phyloP scores from a whole-genome alignment of 768 basidiomycete species.

The Mycena latifolia region DNA sequence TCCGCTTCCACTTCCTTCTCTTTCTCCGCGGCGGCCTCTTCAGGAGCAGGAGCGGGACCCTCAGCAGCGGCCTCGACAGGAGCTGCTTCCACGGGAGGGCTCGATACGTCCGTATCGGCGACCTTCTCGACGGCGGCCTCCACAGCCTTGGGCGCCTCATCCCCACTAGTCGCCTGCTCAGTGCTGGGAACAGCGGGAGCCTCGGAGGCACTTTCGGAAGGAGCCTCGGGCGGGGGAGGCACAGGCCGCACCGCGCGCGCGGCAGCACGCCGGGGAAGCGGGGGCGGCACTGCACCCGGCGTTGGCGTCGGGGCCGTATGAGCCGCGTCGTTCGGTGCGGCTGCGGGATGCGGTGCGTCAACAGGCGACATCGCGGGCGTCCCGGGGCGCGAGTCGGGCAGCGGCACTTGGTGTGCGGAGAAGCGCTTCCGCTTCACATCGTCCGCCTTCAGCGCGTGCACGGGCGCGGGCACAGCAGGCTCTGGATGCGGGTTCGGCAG shows the following conservation, averaged over 20 bases:
- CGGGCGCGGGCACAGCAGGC: no score
- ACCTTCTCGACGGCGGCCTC: neutral
- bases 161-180: neutral
- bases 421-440: conserved; percentile 28
- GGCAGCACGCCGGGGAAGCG: conserved; percentile 75
- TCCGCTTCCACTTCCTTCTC: conserved; percentile 26
- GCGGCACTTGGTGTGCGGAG: conserved; percentile 52
- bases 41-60: neutral
- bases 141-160: neutral
- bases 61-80: conserved; percentile 9
- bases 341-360: conserved; percentile 48
- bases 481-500: no score
- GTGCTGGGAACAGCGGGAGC: conserved; percentile 7
- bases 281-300: conserved; percentile 56
- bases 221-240: conserved; percentile 25
- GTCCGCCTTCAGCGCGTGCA: conserved; percentile 24
- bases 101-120: neutral
- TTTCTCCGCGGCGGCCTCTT: neutral
- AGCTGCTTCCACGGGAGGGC: neutral
- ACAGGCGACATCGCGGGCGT: conserved; percentile 51
- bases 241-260: conserved; percentile 58
- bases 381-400: conserved; percentile 59
- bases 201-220: conserved; percentile 6
- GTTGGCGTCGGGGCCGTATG: neutral
- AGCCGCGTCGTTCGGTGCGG: no score